Conservation (phyloP, 257 asterid genomes). For the Henckelia pumila region DNA sequence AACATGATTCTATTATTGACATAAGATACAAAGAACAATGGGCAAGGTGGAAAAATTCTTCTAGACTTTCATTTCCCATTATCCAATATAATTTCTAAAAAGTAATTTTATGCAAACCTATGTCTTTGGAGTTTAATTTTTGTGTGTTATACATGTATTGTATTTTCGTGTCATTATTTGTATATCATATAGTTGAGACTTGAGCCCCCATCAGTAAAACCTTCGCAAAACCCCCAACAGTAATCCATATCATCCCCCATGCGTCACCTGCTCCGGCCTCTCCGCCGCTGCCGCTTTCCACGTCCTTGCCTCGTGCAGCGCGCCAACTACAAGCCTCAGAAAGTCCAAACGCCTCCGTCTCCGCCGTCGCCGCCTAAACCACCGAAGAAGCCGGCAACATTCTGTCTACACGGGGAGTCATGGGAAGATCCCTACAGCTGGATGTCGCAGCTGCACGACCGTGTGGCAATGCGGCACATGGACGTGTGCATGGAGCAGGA, state of each 20-base stretch:
- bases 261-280: conserved; percentile 61
- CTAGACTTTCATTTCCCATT: too few species aligned
- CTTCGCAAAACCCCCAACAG: conserved; percentile 23
- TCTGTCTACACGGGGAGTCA: conserved; percentile 71
- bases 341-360: conserved; percentile 58
- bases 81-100: too few species aligned
- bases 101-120: too few species aligned
- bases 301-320: conserved; percentile 32
- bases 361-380: conserved; percentile 84
- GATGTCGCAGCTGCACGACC: conserved; percentile 88
- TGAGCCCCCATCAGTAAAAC: background rate
- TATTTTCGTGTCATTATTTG: too few species aligned
- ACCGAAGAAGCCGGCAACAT: conserved; percentile 66
- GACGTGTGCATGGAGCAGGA: conserved; percentile 97
- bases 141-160: too few species aligned
- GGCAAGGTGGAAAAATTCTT: too few species aligned
- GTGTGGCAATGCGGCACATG: conserved; percentile 97
- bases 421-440: conserved; percentile 88
- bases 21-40: too few species aligned
- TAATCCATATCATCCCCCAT: conserved; percentile 32
- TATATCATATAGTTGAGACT: too few species aligned
- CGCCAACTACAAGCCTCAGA: conserved; percentile 73
- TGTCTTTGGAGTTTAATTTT: too few species aligned
- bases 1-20: too few species aligned
- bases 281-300: conserved; percentile 42